Base-by-base conservation (phyloP, 2,329 filamentous ascomycete genomes). In the Cercospora janseana region DNA sequence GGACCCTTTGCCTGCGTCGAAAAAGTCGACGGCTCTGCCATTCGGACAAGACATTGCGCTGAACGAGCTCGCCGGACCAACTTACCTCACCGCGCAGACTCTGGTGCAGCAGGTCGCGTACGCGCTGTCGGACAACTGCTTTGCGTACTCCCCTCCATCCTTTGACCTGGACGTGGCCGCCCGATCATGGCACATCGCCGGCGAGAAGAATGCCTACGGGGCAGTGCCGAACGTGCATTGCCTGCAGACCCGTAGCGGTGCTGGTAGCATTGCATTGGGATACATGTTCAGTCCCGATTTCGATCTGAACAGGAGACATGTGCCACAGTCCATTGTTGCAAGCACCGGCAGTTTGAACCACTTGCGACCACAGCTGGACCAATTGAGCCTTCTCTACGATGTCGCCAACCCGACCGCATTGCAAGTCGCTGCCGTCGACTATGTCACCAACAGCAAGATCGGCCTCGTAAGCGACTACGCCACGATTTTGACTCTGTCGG, bases 241-340 rank as follows among this genome's bases (percentile, higher is more conserved):
- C 18, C 82, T 96, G 65, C 87, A 98, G 75, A 94, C 91, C 34
- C 81, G 93, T 46, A 82, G 86, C 49, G 93, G 93, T 52, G 93
- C 93, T 46, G 93, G 92, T 49, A 84, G 87, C 58, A 87, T 97
- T 66, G 90, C 93, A 16, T 80, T 98, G 41, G 93, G 93, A 50
- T 98, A 98, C 74, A 88, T 97, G 69, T 98, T 97, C 78, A 96
- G 91, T 54, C 88, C 89, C 65, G 93, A 98, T 72, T 96, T 95
- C 65, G 91, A 97, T 69, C 72, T 95, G 64, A 83, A 81, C 75
- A 96, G 93, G 79, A 84, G 91, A 60, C 84, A 93, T 67, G 84
- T 96, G 51, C 92, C 93, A 2, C 93, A 98, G 78, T 85, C 88
- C 12, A 83, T 98, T 57, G 74, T 98, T 57, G 92, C 90, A 7